These are phyloP conservation scores for Echinosophora koreensis DNA, from an alignment of 306 rosid species.

Conservation along the genomic window DNA sequence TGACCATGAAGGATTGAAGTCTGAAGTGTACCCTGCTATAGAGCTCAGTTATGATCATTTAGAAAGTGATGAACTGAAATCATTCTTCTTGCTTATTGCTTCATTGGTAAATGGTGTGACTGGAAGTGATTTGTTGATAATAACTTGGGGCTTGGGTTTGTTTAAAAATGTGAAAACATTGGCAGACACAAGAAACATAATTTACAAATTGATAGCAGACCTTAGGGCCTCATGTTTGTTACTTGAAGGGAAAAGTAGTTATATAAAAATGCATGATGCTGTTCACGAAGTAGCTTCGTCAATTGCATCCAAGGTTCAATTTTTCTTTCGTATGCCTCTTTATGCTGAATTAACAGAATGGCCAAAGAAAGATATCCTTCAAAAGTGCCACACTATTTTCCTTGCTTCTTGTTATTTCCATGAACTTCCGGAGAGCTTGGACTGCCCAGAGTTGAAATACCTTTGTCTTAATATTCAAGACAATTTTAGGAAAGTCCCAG, in stretches of 20 bases:
- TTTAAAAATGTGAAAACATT: too few species aligned
- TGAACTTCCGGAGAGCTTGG: too few species aligned
- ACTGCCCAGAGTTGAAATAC: too few species aligned
- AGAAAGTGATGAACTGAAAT: background rate
- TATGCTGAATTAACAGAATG: too few species aligned
- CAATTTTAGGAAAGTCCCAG: too few species aligned
- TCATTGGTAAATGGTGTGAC: background rate
- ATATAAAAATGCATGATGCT: background rate
- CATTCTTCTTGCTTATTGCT: constrained; percentile 29
- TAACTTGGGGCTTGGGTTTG: too few species aligned
- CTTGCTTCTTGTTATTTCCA: too few species aligned
- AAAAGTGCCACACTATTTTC: too few species aligned
- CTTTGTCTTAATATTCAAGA: too few species aligned
- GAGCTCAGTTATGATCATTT: constrained; percentile 5
- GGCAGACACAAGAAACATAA: too few species aligned
- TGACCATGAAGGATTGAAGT: background rate
- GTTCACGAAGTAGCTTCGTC: background rate
- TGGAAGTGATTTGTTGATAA: too few species aligned
- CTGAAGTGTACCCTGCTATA: background rate
- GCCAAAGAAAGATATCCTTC: too few species aligned
- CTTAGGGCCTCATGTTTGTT: constrained; percentile 5
- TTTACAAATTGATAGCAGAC: background rate
- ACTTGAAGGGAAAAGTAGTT: background rate
- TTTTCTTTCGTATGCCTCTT: background rate
- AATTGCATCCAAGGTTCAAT: background rate